A percentile compares a stretch with the other conserved stretches of the same genome.
Evolutionary conservation across 805 yeast genomes (phyloP).

Genomic region (Teunomyces cretensis): DNA sequence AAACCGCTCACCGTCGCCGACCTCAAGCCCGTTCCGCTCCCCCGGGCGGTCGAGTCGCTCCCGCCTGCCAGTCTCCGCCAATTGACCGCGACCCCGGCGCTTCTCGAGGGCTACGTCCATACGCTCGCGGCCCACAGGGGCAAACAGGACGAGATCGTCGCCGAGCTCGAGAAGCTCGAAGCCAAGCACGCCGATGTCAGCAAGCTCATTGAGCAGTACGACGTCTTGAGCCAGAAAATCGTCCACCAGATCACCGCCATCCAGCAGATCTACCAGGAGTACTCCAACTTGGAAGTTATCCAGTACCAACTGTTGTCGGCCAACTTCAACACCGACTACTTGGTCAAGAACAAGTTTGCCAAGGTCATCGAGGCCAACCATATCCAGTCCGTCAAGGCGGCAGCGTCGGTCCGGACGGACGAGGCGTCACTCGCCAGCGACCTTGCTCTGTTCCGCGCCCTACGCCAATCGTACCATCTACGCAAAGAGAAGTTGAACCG

Average conservation of each 20-base stretch:
- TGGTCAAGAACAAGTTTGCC: constrained; percentile 28
- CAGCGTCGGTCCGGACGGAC: constrained; percentile 5
- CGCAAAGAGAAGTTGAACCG: constrained; percentile 38
- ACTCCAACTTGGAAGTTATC: constrained; percentile 31
- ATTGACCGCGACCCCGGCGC: constrained; percentile 26
- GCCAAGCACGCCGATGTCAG: constrained; percentile 2
- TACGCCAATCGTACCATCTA: constrained; percentile 31
- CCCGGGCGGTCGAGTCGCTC: constrained; percentile 26
- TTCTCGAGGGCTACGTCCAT: constrained; percentile 32
- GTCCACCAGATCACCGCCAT: constrained; percentile 22
- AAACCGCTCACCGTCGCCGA: constrained; percentile 9
- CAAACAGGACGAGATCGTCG: constrained; percentile 11
- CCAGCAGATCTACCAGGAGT: constrained; percentile 29
- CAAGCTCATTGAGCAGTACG: constrained; percentile 25
- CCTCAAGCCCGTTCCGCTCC: constrained; percentile 25
- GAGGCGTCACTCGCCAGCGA: neutral
- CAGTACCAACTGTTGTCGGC: constrained; percentile 40
- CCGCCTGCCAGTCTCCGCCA: constrained; percentile 26
- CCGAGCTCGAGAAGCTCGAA: constrained; percentile 12
- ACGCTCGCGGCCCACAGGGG: constrained; percentile 20
- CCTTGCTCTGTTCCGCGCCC: constrained; percentile 18
- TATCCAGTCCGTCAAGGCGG: constrained; percentile 18
- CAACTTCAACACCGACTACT: constrained; percentile 33
- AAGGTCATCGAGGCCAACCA: constrained; percentile 23
- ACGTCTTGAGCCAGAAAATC: constrained; percentile 19